Percentiles rank a stretch among this genome's conserved stretches.
These are phyloP conservation scores for Debaryomyces fabryi DNA, from an alignment of 1,139 yeast genomes.

Conservation along the genomic window DNA sequence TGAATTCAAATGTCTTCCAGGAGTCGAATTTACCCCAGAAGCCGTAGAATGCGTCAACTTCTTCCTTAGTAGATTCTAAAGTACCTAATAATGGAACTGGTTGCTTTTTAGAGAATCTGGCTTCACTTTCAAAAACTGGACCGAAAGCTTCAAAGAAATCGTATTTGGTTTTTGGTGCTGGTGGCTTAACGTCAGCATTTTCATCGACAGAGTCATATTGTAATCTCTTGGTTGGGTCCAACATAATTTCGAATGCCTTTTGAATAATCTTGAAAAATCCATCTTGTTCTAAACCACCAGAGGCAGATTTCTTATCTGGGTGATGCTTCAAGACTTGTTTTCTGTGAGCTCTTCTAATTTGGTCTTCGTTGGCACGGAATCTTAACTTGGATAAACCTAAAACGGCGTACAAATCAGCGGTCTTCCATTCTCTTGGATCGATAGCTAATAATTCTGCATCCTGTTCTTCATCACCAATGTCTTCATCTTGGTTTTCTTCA, in stretches of 20 bases:
- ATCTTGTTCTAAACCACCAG: slow-evolving; percentile 86
- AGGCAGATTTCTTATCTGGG: slow-evolving; percentile 93
- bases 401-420: slow-evolving; percentile 94
- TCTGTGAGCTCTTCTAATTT: slow-evolving; percentile 95
- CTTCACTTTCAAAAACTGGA: slow-evolving; percentile 88
- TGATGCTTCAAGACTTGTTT: slow-evolving; percentile 95
- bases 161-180: slow-evolving; percentile 60
- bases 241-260: slow-evolving; percentile 89
- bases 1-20: slow-evolving; percentile 97
- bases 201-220: slow-evolving; percentile 96
- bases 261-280: slow-evolving; percentile 98
- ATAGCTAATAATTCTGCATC: slow-evolving; percentile 79
- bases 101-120: slow-evolving; percentile 86
- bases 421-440: slow-evolving; percentile 98
- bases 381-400: slow-evolving; percentile 91
- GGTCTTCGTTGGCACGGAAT: slow-evolving; percentile 89
- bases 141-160: slow-evolving; percentile 93
- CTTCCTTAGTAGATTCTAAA: slow-evolving; percentile 67
- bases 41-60: slow-evolving; percentile 85
- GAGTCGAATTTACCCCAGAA: slow-evolving; percentile 97
- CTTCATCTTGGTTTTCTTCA: slow-evolving; percentile 72
- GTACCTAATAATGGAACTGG: slow-evolving; percentile 87
- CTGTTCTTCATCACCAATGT: slow-evolving; percentile 75
- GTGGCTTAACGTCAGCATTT: slow-evolving; percentile 82
- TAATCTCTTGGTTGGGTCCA: slow-evolving; percentile 83